Evolutionary conservation across 2,329 filamentous ascomycete genomes (phyloP).

Genomic region (Penicillium fuscoglaucum): DNA sequence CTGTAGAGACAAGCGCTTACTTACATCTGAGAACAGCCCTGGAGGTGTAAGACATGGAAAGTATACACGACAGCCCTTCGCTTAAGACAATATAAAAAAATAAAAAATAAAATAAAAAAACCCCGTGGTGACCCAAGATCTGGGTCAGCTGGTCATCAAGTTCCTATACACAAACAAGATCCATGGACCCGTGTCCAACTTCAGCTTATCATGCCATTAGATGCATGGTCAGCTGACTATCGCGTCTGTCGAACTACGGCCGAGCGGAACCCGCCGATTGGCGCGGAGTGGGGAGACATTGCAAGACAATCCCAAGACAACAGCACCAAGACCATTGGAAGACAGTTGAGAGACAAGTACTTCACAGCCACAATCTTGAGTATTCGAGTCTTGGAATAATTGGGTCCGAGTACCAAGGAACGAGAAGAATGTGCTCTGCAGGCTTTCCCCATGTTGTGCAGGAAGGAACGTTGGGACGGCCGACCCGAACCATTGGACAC

Average conservation of each 20-base stretch:
- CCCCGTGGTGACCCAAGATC: slow-evolving; percentile 5
- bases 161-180: background rate
- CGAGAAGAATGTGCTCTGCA: background rate
- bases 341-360: slow-evolving; percentile 2
- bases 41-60: slow-evolving; percentile 1
- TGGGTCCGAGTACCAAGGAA: background rate
- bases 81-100: background rate
- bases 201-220: slow-evolving; percentile 8
- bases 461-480: slow-evolving; percentile 7
- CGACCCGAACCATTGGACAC: slow-evolving; percentile 3
- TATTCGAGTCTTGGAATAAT: background rate
- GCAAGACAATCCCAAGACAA: slow-evolving; percentile 2
- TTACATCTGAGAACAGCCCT: background rate
- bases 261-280: slow-evolving; percentile 12
- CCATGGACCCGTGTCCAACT: slow-evolving; percentile 9
- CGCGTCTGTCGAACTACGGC: slow-evolving; percentile 8
- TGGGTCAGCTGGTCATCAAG: slow-evolving; percentile 8
- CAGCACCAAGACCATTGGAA: slow-evolving; percentile 1
- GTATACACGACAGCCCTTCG: background rate
- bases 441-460: background rate
- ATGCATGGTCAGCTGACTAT: slow-evolving; percentile 12
- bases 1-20: slow-evolving; percentile 7
- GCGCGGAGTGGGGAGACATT: slow-evolving; percentile 5
- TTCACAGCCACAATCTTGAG: slow-evolving; percentile 7
- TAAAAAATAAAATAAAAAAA: background rate